Percentiles rank a stretch among this genome's conserved stretches.
Conservation (phyloP, 345 rosid species). For the Rhizophora apiculata region DNA sequence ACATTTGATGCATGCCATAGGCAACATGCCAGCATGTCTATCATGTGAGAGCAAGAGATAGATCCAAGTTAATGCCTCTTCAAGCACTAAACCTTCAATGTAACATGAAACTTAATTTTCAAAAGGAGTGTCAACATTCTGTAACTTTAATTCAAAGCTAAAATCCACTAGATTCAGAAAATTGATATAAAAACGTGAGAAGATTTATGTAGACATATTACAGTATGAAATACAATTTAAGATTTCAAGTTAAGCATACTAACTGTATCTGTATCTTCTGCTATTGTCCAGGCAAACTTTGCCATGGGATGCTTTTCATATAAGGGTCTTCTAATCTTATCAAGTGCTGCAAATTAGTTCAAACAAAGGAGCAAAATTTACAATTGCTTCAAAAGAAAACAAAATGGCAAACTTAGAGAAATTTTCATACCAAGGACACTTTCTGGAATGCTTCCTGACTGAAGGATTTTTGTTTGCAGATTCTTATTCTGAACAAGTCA, state of each 20-base stretch:
- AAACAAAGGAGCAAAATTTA: constrained; percentile 15
- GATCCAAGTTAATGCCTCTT: neutral
- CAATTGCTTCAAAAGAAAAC: constrained; percentile 15
- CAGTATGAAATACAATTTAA: neutral
- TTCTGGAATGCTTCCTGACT: constrained; percentile 59
- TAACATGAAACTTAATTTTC: neutral
- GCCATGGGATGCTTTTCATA: constrained; percentile 95
- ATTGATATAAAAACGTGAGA: neutral
- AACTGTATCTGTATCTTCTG: constrained; percentile 87
- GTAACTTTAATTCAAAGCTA: neutral
- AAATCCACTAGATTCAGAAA: neutral
- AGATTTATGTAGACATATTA: constrained; percentile 4
- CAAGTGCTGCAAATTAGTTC: constrained; percentile 59
- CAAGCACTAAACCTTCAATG: neutral
- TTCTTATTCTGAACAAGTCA: constrained; percentile 51
- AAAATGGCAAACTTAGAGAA: neutral
- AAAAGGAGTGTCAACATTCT: neutral
- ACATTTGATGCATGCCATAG: neutral
- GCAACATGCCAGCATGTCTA: neutral
- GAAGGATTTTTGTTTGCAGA: constrained; percentile 56
- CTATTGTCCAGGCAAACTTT: constrained; percentile 83
- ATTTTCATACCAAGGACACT: constrained; percentile 58
- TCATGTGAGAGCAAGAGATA: neutral
- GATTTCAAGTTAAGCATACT: constrained; percentile 20
- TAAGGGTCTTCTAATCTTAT: constrained; percentile 79